Percentiles rank a stretch among this genome's conserved stretches.
Evolutionary conservation across 495 filamentous ascomycete species (phyloP).

Genomic region (Podospora anserina): DNA sequence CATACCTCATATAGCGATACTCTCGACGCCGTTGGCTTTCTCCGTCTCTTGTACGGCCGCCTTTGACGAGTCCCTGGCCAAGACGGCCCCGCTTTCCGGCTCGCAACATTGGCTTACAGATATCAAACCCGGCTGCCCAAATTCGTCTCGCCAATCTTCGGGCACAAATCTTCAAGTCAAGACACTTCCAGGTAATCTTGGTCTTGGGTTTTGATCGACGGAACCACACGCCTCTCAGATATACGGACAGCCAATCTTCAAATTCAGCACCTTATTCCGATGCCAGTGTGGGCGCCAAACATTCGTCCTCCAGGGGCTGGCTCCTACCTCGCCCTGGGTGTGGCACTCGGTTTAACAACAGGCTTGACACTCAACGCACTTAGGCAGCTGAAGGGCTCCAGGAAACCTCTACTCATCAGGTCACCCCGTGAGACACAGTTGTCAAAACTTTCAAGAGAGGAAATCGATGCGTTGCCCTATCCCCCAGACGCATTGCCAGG

Average conservation of each 20-base stretch:
- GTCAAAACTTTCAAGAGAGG: slow-evolving; percentile 21
- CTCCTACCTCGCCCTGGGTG: slow-evolving; percentile 24
- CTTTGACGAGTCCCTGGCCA: slow-evolving; percentile 4
- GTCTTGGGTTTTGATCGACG: background rate
- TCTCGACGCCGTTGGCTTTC: background rate
- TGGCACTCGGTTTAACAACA: slow-evolving; percentile 19
- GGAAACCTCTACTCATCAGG: slow-evolving; percentile 15
- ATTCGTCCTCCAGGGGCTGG: slow-evolving; percentile 10
- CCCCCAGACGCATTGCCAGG: slow-evolving; percentile 74
- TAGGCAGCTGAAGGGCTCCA: background rate
- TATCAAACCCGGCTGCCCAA: background rate
- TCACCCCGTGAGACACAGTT: slow-evolving; percentile 29
- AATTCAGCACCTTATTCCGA: background rate
- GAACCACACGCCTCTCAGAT: background rate
- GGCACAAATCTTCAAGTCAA: background rate
- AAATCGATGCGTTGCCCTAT: slow-evolving; percentile 51
- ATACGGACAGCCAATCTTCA: background rate
- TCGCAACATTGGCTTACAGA: background rate
- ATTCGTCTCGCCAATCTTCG: background rate
- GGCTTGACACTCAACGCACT: slow-evolving; percentile 18
- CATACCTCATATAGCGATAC: background rate
- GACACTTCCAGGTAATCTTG: background rate
- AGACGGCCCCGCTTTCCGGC: slow-evolving; percentile 15
- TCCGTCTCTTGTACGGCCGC: background rate
- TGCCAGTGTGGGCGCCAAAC: slow-evolving; percentile 18